These are phyloP conservation scores for Coemansia sp. DNA, from an alignment of 371 early-diverging fungal species.

Conservation along the genomic window DNA sequence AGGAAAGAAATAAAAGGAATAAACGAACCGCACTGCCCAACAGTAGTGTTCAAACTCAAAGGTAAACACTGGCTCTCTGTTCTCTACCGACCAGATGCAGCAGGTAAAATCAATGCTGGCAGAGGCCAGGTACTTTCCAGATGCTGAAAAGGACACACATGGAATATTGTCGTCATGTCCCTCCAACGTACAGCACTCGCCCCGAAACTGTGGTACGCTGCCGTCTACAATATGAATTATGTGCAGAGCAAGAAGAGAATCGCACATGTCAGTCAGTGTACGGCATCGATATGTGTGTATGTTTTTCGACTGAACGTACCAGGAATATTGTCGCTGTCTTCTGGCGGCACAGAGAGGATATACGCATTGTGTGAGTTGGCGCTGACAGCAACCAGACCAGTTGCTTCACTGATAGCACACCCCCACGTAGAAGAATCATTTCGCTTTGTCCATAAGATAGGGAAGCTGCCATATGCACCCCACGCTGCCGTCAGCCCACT, in stretches of 20 bases:
- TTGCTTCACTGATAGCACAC: slow-evolving; percentile 19
- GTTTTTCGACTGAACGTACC: not conserved
- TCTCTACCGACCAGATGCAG: slow-evolving; percentile 27
- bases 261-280: no score
- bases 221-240: not conserved
- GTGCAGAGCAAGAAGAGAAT: no score
- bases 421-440: slow-evolving; percentile 45
- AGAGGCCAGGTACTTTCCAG: slow-evolving; percentile 31
- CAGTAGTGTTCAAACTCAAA: slow-evolving; percentile 28
- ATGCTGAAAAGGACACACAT: slow-evolving; percentile 23
- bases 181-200: slow-evolving; percentile 2
- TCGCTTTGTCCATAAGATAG: slow-evolving; percentile 22
- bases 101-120: slow-evolving; percentile 42
- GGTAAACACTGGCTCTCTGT: slow-evolving; percentile 8
- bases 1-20: slow-evolving; percentile 34
- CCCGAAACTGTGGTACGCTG: slow-evolving; percentile 1
- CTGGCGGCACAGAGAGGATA: not conserved
- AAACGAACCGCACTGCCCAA: slow-evolving; percentile 41
- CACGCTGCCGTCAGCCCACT: slow-evolving; percentile 32
- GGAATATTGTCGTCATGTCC: slow-evolving; percentile 35
- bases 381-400: slow-evolving; percentile 26
- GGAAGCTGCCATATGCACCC: slow-evolving; percentile 9
- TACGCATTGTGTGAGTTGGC: slow-evolving; percentile 34
- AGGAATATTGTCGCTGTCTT: not conserved
- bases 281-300: not conserved